phyloP scores from a whole-genome alignment of 225 moss, liverwort and hornwort species.

The Ulota crispa region DNA sequence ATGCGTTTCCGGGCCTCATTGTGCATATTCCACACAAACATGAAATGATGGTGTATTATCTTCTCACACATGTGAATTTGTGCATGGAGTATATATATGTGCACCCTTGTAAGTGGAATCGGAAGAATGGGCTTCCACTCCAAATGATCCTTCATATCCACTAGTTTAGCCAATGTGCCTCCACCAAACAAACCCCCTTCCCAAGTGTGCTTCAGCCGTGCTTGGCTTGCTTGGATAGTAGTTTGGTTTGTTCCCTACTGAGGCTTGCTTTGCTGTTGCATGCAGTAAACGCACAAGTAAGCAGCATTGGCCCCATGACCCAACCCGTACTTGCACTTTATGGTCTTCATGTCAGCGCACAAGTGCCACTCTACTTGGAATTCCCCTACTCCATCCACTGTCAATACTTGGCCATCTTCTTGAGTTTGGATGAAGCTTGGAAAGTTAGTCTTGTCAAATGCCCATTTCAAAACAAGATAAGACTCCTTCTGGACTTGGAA shows the following conservation, averaged over 20 bases:
- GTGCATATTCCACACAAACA: slow-evolving; percentile 2
- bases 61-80: neutral
- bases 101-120: neutral
- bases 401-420: too few species aligned
- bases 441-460: too few species aligned
- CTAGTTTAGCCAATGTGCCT: too few species aligned
- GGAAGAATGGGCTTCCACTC: too few species aligned
- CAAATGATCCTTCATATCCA: too few species aligned
- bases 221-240: neutral
- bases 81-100: neutral
- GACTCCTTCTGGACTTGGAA: neutral
- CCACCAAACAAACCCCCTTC: too few species aligned
- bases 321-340: neutral
- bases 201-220: too few species aligned
- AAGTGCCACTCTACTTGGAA: too few species aligned
- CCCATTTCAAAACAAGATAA: too few species aligned
- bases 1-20: neutral
- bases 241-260: neutral
- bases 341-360: too few species aligned
- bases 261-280: neutral
- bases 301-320: neutral
- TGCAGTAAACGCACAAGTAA: neutral
- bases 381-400: too few species aligned
- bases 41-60: neutral
- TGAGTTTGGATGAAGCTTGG: too few species aligned